Percentiles rank a stretch among this genome's conserved stretches.
These are phyloP conservation scores for Metahyphopichia silvanorum DNA, from an alignment of 805 yeast genomes.

Conservation along the genomic window DNA sequence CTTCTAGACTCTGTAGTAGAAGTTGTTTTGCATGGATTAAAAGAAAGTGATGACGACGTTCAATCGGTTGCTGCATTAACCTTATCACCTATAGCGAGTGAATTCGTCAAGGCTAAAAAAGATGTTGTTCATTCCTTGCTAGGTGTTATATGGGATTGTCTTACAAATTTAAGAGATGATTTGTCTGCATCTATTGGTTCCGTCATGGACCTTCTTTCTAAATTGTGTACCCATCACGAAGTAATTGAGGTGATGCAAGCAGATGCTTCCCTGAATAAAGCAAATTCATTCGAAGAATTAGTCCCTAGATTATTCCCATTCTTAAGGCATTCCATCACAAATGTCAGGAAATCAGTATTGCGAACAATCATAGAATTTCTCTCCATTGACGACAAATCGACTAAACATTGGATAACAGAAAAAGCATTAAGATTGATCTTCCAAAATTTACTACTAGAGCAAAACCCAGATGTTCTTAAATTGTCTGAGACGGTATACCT, in stretches of 20 bases:
- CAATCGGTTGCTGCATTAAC: slow-evolving; percentile 97
- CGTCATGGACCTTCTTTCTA: slow-evolving; percentile 90
- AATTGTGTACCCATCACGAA: slow-evolving; percentile 75
- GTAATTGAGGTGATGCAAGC: slow-evolving; percentile 71
- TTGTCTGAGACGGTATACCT: slow-evolving; percentile 63
- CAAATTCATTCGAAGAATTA: slow-evolving; percentile 62
- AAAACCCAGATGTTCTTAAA: slow-evolving; percentile 66
- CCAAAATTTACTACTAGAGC: slow-evolving; percentile 88
- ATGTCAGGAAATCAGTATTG: slow-evolving; percentile 85
- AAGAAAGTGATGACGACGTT: slow-evolving; percentile 85
- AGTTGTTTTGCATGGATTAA: slow-evolving; percentile 83
- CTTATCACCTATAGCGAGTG: slow-evolving; percentile 82
- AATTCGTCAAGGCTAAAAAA: slow-evolving; percentile 67
- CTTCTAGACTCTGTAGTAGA: slow-evolving; percentile 68
- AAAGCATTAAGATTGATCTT: slow-evolving; percentile 70
- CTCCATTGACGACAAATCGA: slow-evolving; percentile 46
- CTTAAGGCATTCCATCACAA: slow-evolving; percentile 86
- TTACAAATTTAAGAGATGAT: slow-evolving; percentile 84
- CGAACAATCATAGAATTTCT: slow-evolving; percentile 78
- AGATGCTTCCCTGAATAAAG: slow-evolving; percentile 49
- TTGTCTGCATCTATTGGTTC: slow-evolving; percentile 93
- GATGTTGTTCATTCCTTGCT: slow-evolving; percentile 47
- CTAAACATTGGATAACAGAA: slow-evolving; percentile 74
- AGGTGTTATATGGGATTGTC: slow-evolving; percentile 85
- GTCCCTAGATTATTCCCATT: slow-evolving; percentile 94